These are phyloP conservation scores for Fonsecaea nubica DNA, from an alignment of 2,329 filamentous ascomycete genomes.

Conservation along the genomic window DNA sequence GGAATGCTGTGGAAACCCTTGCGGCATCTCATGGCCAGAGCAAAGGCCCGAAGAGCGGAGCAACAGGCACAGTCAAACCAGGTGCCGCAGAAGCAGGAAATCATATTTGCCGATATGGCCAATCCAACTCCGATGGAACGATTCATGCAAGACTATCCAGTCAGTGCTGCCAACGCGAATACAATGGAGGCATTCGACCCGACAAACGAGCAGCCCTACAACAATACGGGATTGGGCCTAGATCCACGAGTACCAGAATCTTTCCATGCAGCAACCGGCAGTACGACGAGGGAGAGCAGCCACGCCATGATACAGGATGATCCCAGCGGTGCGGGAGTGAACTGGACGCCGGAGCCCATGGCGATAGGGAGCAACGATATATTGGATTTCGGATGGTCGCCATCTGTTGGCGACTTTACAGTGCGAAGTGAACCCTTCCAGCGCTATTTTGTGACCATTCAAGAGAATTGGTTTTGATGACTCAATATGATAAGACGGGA, in stretches of 20 bases:
- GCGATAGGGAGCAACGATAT: slow-evolving; percentile 18
- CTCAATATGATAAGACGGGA: neutral
- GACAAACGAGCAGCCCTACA: slow-evolving; percentile 18
- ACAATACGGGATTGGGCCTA: slow-evolving; percentile 6
- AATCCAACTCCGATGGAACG: slow-evolving; percentile 25
- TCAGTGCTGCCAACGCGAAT: slow-evolving; percentile 16
- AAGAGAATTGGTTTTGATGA: slow-evolving; percentile 36
- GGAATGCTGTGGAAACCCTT: slow-evolving; percentile 70
- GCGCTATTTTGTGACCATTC: slow-evolving; percentile 30
- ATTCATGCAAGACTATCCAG: slow-evolving; percentile 28
- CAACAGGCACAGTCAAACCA: slow-evolving; percentile 45
- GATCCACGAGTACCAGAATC: slow-evolving; percentile 5
- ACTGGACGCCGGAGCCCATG: slow-evolving; percentile 22
- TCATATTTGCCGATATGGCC: slow-evolving; percentile 16
- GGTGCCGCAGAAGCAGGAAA: slow-evolving; percentile 13
- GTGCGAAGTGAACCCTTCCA: slow-evolving; percentile 26
- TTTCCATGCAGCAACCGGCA: neutral
- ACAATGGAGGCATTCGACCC: slow-evolving; percentile 32
- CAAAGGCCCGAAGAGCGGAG: slow-evolving; percentile 59
- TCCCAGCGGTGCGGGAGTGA: slow-evolving; percentile 6
- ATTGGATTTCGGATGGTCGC: slow-evolving; percentile 33
- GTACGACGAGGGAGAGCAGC: slow-evolving; percentile 2
- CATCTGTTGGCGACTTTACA: slow-evolving; percentile 28
- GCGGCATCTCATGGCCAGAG: slow-evolving; percentile 65
- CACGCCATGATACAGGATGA: slow-evolving; percentile 12